phyloP scores from a whole-genome alignment of 345 rosid genomes.

The Salix arbutifolia region DNA sequence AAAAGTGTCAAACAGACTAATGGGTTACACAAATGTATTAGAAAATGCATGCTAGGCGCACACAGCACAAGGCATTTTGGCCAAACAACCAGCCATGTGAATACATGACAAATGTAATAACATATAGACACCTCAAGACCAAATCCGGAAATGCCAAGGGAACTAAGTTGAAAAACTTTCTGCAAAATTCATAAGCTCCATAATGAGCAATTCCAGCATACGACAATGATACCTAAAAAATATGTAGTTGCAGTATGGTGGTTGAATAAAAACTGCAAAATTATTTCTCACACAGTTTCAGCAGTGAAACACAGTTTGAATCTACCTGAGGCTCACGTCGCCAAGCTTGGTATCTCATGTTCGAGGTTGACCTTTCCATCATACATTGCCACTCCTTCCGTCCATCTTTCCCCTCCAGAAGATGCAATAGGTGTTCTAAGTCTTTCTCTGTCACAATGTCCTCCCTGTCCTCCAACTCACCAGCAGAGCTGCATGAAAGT shows the following conservation, averaged over 20 bases:
- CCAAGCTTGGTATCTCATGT: conserved; percentile 87
- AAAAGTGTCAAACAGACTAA: background rate
- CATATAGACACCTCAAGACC: background rate
- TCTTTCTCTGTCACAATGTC: conserved; percentile 68
- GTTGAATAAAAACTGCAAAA: background rate
- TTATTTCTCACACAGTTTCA: background rate
- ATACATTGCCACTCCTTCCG: conserved; percentile 79
- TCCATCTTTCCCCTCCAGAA: conserved; percentile 61
- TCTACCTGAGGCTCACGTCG: conserved; percentile 81
- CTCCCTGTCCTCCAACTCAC: conserved; percentile 31
- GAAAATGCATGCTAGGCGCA: background rate
- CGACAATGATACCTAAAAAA: background rate
- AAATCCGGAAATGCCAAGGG: conserved; percentile 3
- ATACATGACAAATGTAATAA: background rate
- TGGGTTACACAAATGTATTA: background rate
- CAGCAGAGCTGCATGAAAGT: conserved; percentile 27
- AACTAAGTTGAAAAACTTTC: background rate
- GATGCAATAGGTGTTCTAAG: conserved; percentile 64
- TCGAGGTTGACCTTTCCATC: conserved; percentile 79
- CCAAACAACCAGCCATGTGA: background rate
- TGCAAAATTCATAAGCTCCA: background rate
- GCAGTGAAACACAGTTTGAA: background rate
- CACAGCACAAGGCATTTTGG: background rate
- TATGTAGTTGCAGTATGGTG: background rate
- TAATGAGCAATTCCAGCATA: background rate